phyloP scores from a whole-genome alignment of 2,329 filamentous ascomycete species.

The Ceratocystis cacaofunesta region DNA sequence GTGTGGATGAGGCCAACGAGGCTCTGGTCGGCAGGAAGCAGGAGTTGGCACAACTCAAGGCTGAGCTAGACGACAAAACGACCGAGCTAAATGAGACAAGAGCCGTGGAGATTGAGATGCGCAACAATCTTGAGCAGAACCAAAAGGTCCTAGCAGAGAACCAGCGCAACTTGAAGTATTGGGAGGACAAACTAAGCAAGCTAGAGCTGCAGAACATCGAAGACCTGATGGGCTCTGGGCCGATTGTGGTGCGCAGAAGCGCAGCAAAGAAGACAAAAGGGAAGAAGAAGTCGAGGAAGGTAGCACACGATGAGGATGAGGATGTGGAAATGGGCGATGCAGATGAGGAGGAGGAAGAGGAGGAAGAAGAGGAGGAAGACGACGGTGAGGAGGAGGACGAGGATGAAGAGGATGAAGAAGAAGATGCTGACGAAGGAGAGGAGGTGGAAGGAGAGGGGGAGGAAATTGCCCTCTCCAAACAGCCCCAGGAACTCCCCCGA shows the following conservation, averaged over 20 bases:
- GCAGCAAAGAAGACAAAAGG: conserved; percentile 4
- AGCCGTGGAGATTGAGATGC: conserved; percentile 91
- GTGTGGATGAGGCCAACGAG: conserved; percentile 70
- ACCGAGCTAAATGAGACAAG: conserved; percentile 77
- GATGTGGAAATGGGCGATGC: conserved; percentile 17
- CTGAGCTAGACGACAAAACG: conserved; percentile 73
- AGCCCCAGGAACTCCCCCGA: conserved; percentile 50
- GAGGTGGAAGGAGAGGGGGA: conserved; percentile 22
- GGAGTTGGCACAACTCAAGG: conserved; percentile 64
- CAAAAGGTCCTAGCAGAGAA: conserved; percentile 80
- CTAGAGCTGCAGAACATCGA: conserved; percentile 68
- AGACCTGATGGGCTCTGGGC: conserved; percentile 38
- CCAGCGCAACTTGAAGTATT: conserved; percentile 68
- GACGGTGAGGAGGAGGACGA: conserved; percentile 21
- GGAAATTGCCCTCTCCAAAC: conserved; percentile 20
- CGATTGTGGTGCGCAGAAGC: conserved; percentile 13
- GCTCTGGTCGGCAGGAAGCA: conserved; percentile 64
- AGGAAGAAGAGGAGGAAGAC: conserved; percentile 14
- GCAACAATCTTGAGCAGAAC: conserved; percentile 92
- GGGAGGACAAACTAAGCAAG: conserved; percentile 80
- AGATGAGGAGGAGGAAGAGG: conserved; percentile 18
- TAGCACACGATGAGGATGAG: conserved; percentile 20
- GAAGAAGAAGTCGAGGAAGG: background rate
- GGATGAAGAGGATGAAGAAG: conserved; percentile 19
- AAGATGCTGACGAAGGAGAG: conserved; percentile 21